Percentiles rank a stretch among this genome's conserved stretches.
phyloP scores from a whole-genome alignment of 805 yeast species.

The Danielia oregonensis region DNA sequence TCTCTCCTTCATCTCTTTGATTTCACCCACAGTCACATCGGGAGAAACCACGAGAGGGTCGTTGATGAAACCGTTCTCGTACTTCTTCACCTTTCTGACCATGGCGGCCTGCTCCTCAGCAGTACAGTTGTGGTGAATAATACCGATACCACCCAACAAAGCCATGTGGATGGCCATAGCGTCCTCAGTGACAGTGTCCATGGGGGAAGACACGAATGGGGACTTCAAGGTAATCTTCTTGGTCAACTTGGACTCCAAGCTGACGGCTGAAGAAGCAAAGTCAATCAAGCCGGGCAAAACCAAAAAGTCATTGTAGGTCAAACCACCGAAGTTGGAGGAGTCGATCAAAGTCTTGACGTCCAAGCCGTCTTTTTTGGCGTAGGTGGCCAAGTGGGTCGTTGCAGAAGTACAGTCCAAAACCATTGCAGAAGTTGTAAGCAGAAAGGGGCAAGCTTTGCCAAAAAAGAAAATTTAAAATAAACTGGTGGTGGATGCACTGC shows the following conservation, averaged over 20 bases:
- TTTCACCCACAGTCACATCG: conserved; percentile 71
- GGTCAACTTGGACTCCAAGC: conserved; percentile 82
- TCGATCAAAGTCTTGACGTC: conserved; percentile 83
- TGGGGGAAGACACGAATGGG: conserved; percentile 96
- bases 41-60: conserved; percentile 89
- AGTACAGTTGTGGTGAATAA: conserved; percentile 95
- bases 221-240: conserved; percentile 87
- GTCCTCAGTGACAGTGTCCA: conserved; percentile 98
- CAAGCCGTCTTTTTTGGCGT: conserved; percentile 78
- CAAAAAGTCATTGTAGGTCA: conserved; percentile 95
- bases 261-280: conserved; percentile 77
- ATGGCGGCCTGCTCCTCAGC: conserved; percentile 97
- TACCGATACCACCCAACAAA: conserved; percentile 97
- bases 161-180: conserved; percentile 99
- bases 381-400: conserved; percentile 58
- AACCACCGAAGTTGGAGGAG: conserved; percentile 87
- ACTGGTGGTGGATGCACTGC: conserved; percentile 2
- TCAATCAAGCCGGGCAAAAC: conserved; percentile 92
- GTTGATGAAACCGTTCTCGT: conserved; percentile 95
- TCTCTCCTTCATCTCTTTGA: conserved; percentile 61
- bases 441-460: conserved; percentile 41
- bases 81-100: conserved; percentile 96
- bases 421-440: conserved; percentile 16
- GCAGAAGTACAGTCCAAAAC: conserved; percentile 54
- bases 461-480: conserved; percentile 27